phyloP scores from a whole-genome alignment of 169 alveolate genomes.

The Plasmodium inui region DNA sequence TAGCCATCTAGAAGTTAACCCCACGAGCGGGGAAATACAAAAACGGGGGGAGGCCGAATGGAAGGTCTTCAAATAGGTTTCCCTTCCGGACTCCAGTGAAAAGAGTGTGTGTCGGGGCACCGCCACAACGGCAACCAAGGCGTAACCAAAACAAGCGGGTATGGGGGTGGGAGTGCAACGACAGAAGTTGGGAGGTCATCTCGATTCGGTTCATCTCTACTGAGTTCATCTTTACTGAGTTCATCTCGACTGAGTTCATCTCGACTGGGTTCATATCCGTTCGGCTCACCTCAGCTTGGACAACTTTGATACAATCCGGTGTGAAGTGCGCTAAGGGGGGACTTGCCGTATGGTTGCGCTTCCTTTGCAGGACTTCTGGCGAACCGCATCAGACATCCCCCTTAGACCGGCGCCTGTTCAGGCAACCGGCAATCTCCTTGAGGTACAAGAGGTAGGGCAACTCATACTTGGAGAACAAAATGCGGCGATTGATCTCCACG shows the following conservation, averaged over 20 bases:
- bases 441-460: slow-evolving; percentile 80
- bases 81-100: background rate
- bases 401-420: background rate
- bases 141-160: background rate
- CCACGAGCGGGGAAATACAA: background rate
- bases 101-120: background rate
- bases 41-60: background rate
- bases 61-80: background rate
- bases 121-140: background rate
- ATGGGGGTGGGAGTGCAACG: background rate
- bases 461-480: slow-evolving; percentile 81
- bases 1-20: background rate
- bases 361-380: background rate
- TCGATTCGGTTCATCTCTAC: background rate
- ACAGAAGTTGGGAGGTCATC: background rate
- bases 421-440: slow-evolving; percentile 76
- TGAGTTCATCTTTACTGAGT: background rate
- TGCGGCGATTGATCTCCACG: slow-evolving; percentile 79
- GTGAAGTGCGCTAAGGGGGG: background rate
- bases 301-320: background rate
- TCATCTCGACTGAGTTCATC: background rate
- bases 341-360: background rate
- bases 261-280: background rate
- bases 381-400: background rate
- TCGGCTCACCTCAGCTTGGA: background rate